These are phyloP conservation scores for Erythrophleum ivorense DNA, from an alignment of 331 rosid genomes.

Conservation along the genomic window DNA sequence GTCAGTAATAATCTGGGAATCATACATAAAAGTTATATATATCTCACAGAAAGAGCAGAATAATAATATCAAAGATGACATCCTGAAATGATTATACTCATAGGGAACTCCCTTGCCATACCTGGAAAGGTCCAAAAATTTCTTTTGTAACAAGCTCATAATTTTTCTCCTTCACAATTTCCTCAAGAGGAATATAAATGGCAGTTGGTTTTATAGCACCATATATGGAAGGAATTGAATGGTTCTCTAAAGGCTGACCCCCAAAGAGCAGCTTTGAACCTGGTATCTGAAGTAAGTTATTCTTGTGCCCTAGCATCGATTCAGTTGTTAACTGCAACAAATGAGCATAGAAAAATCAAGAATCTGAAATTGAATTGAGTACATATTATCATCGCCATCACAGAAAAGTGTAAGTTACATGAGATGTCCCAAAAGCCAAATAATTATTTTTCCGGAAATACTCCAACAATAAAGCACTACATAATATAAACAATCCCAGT, in stretches of 20 bases:
- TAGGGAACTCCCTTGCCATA: constrained; percentile 35
- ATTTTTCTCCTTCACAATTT: constrained; percentile 71
- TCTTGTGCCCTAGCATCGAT: constrained; percentile 72
- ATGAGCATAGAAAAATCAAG: constrained; percentile 30
- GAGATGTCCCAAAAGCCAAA: background rate
- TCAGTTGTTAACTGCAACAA: constrained; percentile 73
- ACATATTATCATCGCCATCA: background rate
- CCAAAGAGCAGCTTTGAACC: constrained; percentile 92
- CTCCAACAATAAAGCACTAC: background rate
- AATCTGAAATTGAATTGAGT: constrained; percentile 27
- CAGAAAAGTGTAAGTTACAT: background rate
- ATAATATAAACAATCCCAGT: background rate
- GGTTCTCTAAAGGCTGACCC: constrained; percentile 73
- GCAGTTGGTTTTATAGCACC: constrained; percentile 94
- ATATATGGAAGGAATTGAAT: constrained; percentile 78
- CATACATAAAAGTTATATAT: background rate
- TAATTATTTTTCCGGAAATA: background rate
- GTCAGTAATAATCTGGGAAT: constrained; percentile 72
- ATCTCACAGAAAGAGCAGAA: background rate
- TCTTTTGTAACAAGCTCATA: constrained; percentile 85
- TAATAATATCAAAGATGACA: background rate
- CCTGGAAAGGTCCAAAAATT: constrained; percentile 97
- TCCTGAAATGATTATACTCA: constrained; percentile 16
- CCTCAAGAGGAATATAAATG: constrained; percentile 82
- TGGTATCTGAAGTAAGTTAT: constrained; percentile 75